These are phyloP conservation scores for Trifolium repens DNA, from an alignment of 306 rosid genomes.

Conservation along the genomic window DNA sequence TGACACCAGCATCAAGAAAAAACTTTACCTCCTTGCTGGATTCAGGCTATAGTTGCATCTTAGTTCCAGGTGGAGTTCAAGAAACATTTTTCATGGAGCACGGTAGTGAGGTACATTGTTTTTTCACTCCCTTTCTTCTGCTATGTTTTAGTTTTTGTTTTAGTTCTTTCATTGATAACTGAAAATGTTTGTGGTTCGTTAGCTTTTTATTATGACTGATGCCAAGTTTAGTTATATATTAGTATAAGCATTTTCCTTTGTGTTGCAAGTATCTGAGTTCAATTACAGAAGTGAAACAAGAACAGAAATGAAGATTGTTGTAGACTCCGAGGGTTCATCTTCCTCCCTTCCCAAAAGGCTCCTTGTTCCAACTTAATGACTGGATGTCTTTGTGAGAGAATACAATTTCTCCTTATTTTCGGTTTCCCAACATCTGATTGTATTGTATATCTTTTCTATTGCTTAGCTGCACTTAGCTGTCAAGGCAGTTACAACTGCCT, in stretches of 20 bases:
- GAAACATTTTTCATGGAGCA: slow-evolving; percentile 82
- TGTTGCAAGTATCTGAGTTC: neutral
- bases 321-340: no score
- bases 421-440: no score
- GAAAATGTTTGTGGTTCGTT: slow-evolving; percentile 21
- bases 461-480: no score
- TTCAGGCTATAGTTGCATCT: slow-evolving; percentile 82
- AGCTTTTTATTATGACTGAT: neutral
- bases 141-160: slow-evolving; percentile 7
- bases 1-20: slow-evolving; percentile 69
- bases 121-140: slow-evolving; percentile 7
- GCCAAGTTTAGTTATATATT: slow-evolving; percentile 28
- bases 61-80: slow-evolving; percentile 97
- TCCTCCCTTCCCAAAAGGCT: no score
- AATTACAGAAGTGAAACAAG: neutral
- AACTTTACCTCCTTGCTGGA: slow-evolving; percentile 66
- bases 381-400: no score
- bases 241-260: slow-evolving; percentile 9
- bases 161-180: slow-evolving; percentile 22
- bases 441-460: no score
- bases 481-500: no score
- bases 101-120: slow-evolving; percentile 67
- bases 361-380: no score
- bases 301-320: no score
- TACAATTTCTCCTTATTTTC: no score